Evolutionary conservation across 257 asterid genomes (phyloP).

Genomic region (Penstemon davidsonii): DNA sequence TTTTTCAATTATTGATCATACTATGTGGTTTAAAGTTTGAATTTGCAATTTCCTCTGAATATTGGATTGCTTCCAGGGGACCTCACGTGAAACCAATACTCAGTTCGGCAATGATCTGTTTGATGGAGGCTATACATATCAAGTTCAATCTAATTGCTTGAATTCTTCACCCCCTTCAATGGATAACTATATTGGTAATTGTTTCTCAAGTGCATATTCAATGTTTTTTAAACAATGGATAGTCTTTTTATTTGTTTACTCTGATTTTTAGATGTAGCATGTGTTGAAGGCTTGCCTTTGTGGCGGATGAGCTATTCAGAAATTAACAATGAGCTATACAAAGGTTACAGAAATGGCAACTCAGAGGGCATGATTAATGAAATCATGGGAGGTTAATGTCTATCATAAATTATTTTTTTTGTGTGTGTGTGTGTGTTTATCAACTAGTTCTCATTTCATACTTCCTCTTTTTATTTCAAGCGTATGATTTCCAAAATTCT

Average conservation of each 20-base stretch:
- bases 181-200: neutral
- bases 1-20: too few species aligned
- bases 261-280: slow-evolving; percentile 10
- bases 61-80: too few species aligned
- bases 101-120: too few species aligned
- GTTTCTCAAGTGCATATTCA: neutral
- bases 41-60: too few species aligned
- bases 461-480: slow-evolving; percentile 18
- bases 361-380: slow-evolving; percentile 32
- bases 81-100: too few species aligned
- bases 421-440: neutral
- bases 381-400: slow-evolving; percentile 38
- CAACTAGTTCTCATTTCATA: neutral
- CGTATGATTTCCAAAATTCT: slow-evolving; percentile 42
- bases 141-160: neutral
- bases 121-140: too few species aligned
- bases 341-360: slow-evolving; percentile 37
- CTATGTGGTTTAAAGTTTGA: too few species aligned
- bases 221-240: neutral
- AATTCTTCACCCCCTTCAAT: neutral
- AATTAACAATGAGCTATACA: slow-evolving; percentile 38
- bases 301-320: slow-evolving; percentile 38
- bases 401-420: neutral
- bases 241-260: neutral
- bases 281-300: slow-evolving; percentile 35